phyloP scores from a whole-genome alignment of 345 rosid species.

The Salix exigua region DNA sequence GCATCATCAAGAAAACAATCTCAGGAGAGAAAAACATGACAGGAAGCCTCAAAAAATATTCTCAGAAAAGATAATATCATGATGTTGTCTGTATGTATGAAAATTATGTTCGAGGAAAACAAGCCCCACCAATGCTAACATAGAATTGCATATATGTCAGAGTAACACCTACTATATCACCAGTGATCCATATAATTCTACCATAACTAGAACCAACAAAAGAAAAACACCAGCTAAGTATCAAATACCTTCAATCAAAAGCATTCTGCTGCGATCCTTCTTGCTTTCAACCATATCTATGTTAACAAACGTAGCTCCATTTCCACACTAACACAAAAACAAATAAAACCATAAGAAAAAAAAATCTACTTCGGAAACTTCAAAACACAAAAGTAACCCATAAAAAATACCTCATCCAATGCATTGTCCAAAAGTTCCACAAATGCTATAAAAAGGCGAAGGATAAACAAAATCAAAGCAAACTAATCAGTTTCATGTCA shows the following conservation, averaged over 20 bases:
- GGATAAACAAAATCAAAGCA: conserved; percentile 5
- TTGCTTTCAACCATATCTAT: conserved; percentile 64
- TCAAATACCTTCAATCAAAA: conserved; percentile 69
- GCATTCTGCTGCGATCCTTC: conserved; percentile 64
- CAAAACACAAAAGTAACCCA: neutral
- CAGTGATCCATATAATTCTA: neutral
- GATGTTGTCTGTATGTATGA: too few species aligned
- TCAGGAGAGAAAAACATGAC: neutral
- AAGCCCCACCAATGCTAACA: too few species aligned
- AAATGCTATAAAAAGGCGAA: conserved; percentile 50
- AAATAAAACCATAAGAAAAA: conserved; percentile 9
- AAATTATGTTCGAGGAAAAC: neutral
- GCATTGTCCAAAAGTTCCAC: conserved; percentile 92
- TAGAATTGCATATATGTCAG: too few species aligned
- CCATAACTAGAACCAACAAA: neutral
- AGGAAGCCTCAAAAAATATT: too few species aligned
- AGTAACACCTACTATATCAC: too few species aligned
- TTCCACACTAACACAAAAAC: conserved; percentile 46
- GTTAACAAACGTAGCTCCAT: conserved; percentile 75
- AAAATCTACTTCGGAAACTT: neutral
- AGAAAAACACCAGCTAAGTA: neutral
- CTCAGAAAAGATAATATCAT: neutral
- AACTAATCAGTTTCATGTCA: neutral
- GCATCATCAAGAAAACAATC: neutral
- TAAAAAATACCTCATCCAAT: conserved; percentile 68